Percentiles rank a stretch among this genome's conserved stretches.
These are phyloP conservation scores for Chytridiales sp. DNA, from an alignment of 371 early-diverging fungal species.

Conservation along the genomic window DNA sequence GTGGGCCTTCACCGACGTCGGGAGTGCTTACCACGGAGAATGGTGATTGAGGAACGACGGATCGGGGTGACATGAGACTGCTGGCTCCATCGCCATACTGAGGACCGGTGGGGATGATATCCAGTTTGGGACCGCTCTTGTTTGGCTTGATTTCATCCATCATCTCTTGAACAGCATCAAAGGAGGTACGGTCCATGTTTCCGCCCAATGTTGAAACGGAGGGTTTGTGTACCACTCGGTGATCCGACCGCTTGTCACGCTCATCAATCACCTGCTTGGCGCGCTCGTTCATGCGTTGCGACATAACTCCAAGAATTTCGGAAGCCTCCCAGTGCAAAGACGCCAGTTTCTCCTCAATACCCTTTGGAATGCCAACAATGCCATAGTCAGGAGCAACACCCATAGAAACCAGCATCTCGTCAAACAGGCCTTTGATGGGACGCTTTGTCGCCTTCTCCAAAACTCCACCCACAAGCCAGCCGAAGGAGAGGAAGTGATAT, in stretches of 20 bases:
- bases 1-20: not conserved
- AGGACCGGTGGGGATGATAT: no score
- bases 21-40: not conserved
- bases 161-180: no score
- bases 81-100: no score
- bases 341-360: slow-evolving; percentile 25
- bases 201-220: no score
- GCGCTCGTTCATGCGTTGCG: not conserved
- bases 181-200: no score
- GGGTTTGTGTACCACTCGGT: no score
- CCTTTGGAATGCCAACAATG: slow-evolving; percentile 31
- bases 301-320: not conserved
- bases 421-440: slow-evolving; percentile 1
- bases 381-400: slow-evolving; percentile 13
- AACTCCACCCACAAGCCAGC: slow-evolving; percentile 35
- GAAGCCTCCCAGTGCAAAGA: slow-evolving; percentile 19
- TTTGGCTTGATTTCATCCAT: no score
- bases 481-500: slow-evolving; percentile 32
- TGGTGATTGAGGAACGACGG: no score
- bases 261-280: not conserved
- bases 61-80: no score
- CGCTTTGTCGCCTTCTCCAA: slow-evolving; percentile 20
- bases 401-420: slow-evolving; percentile 14
- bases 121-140: no score
- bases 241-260: no score